Conservation (phyloP, 176 grass and related monocot species). For the Canna indica region DNA sequence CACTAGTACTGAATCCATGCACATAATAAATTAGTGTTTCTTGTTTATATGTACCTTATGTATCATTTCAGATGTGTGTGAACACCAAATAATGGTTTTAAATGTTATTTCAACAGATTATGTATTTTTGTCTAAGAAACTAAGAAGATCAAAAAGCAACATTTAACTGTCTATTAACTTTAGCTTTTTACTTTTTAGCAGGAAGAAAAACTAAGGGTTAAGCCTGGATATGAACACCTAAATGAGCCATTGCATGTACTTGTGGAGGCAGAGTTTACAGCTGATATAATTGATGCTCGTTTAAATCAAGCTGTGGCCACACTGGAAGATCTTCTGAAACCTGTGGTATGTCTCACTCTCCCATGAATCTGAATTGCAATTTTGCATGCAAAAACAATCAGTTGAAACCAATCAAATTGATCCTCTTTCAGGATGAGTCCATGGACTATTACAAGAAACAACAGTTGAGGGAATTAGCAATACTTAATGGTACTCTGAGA, state of each 20-base stretch:
- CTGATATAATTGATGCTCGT: conserved; percentile 66
- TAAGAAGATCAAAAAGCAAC: no score
- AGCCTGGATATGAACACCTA: conserved; percentile 94
- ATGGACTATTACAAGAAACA: conserved; percentile 99
- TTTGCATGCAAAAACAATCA: neutral
- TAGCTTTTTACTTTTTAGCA: conserved; percentile 12
- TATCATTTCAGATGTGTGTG: no score
- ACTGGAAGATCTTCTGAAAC: conserved; percentile 91
- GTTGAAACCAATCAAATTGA: neutral
- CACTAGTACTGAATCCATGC: no score
- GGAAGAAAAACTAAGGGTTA: conserved; percentile 98
- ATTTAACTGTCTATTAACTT: neutral
- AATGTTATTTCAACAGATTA: no score
- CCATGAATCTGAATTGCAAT: neutral
- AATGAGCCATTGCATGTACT: conserved; percentile 94
- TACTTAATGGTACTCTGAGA: conserved; percentile 82
- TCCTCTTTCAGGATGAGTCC: conserved; percentile 62
- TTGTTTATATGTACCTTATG: no score
- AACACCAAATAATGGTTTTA: no score
- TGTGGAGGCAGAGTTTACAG: conserved; percentile 89
- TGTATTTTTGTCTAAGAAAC: no score
- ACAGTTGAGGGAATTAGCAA: conserved; percentile 85
- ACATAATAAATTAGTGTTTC: no score
- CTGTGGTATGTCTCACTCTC: conserved; percentile 47
- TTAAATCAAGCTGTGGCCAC: conserved; percentile 76